Evolutionary conservation across 176 grass and related monocot genomes (phyloP).

Genomic region (Stipa capillata): DNA sequence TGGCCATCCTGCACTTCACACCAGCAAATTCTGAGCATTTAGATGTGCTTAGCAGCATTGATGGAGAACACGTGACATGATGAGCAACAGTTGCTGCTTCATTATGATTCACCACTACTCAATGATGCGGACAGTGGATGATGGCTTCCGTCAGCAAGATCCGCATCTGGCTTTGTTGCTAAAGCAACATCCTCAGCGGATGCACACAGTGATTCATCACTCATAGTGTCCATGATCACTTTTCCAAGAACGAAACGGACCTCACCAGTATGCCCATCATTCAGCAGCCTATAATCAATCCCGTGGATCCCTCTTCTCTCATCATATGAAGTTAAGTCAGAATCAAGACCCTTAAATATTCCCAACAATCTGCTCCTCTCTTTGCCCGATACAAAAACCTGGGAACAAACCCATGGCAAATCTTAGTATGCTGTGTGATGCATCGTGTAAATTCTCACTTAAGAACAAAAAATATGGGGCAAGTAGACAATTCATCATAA

Average conservation of each 20-base stretch:
- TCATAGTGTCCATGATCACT: constrained; percentile 69
- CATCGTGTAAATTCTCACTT: neutral
- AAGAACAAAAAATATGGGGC: neutral
- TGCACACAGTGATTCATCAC: neutral
- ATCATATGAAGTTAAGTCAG: constrained; percentile 25
- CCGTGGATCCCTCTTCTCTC: constrained; percentile 24
- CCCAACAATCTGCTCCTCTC: constrained; percentile 29
- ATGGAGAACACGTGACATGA: neutral
- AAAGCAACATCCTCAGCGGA: neutral
- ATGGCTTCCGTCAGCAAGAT: neutral
- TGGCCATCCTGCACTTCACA: neutral
- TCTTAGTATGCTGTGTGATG: neutral
- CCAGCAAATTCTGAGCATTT: neutral
- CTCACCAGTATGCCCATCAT: constrained; percentile 44
- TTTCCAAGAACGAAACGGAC: constrained; percentile 65
- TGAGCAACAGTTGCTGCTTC: neutral
- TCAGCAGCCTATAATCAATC: constrained; percentile 63
- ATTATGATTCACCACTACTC: neutral
- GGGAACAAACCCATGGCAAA: constrained; percentile 15
- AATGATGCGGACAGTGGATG: neutral
- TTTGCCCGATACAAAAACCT: constrained; percentile 47
- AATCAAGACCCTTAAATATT: constrained; percentile 45
- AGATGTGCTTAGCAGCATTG: neutral
- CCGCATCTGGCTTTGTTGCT: neutral
- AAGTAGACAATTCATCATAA: neutral